phyloP scores from a whole-genome alignment of 208 protist genomes.

The Acanthamoeba healyi region DNA sequence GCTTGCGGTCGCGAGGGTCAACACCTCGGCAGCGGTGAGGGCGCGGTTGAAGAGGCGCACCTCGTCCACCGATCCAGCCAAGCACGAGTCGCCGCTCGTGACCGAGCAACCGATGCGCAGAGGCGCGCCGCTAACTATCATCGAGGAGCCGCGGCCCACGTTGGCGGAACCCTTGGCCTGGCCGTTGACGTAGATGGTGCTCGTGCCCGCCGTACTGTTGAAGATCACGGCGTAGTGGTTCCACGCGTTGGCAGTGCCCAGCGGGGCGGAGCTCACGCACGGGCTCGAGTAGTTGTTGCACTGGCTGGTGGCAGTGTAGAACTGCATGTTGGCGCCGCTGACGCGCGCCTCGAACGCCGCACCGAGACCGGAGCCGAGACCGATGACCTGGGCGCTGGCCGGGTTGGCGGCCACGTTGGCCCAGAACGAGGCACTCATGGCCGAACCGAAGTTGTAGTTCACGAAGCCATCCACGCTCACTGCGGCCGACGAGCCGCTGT shows the following conservation, averaged over 20 bases:
- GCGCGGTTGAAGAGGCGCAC: slow-evolving; percentile 61
- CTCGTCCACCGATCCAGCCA: slow-evolving; percentile 42
- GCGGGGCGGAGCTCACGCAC: neutral
- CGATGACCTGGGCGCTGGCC: slow-evolving; percentile 57
- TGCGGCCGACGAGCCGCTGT: neutral
- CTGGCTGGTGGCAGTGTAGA: slow-evolving; percentile 54
- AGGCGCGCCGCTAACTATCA: slow-evolving; percentile 28
- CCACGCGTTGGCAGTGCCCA: neutral
- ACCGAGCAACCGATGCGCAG: slow-evolving; percentile 68
- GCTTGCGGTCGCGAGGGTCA: neutral
- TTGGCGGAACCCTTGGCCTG: neutral
- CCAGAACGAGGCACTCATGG: slow-evolving; percentile 51
- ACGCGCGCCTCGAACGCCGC: slow-evolving; percentile 50
- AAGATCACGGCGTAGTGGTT: slow-evolving; percentile 63
- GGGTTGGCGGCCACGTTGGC: neutral
- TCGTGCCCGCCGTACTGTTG: neutral
- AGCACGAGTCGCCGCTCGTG: slow-evolving; percentile 29
- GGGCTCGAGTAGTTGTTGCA: slow-evolving; percentile 30
- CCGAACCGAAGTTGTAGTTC: slow-evolving; percentile 49
- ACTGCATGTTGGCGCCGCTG: neutral
- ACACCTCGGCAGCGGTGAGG: slow-evolving; percentile 4
- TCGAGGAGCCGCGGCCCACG: slow-evolving; percentile 6
- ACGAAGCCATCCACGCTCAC: slow-evolving; percentile 65
- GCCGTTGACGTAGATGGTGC: slow-evolving; percentile 64
- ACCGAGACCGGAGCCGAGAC: neutral